phyloP scores from a whole-genome alignment of 345 rosid genomes.

The Punica granatum region DNA sequence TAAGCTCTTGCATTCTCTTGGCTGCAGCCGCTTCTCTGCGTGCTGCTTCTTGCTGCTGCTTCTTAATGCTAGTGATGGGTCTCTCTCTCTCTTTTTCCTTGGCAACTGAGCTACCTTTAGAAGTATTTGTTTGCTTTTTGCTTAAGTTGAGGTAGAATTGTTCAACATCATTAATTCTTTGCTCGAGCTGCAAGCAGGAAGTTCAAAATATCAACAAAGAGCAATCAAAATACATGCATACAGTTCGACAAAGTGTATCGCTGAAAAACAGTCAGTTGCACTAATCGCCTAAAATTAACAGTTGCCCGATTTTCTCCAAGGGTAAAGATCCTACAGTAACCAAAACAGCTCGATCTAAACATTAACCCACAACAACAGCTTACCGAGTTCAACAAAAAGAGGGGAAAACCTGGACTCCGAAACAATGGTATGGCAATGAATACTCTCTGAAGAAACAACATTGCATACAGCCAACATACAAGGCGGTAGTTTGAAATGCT shows the following conservation, averaged over 20 bases:
- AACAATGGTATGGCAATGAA: not conserved
- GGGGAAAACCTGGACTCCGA: not conserved
- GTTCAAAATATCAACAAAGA: not conserved
- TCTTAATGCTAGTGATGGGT: slow-evolving; percentile 47
- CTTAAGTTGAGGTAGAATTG: slow-evolving; percentile 38
- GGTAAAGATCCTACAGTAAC: too few relatives aligned
- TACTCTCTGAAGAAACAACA: not conserved
- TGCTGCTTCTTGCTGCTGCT: slow-evolving; percentile 62
- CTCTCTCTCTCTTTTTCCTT: slow-evolving; percentile 56
- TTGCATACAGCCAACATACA: not conserved
- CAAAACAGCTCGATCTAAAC: too few relatives aligned
- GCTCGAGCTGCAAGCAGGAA: slow-evolving; percentile 48
- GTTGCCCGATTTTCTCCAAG: too few relatives aligned
- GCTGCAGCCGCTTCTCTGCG: slow-evolving; percentile 71
- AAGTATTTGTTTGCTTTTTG: slow-evolving; percentile 28
- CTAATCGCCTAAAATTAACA: not conserved
- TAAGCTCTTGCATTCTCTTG: slow-evolving; percentile 89
- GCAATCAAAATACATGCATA: not conserved
- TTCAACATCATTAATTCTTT: slow-evolving; percentile 57
- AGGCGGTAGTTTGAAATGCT: not conserved
- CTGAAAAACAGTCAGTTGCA: not conserved
- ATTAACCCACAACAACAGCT: too few relatives aligned
- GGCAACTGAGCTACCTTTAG: slow-evolving; percentile 36
- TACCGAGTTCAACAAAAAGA: not conserved
- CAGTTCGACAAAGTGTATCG: too few relatives aligned